phyloP scores from a whole-genome alignment of 2,329 filamentous ascomycete species.

The Penicillium sp. region DNA sequence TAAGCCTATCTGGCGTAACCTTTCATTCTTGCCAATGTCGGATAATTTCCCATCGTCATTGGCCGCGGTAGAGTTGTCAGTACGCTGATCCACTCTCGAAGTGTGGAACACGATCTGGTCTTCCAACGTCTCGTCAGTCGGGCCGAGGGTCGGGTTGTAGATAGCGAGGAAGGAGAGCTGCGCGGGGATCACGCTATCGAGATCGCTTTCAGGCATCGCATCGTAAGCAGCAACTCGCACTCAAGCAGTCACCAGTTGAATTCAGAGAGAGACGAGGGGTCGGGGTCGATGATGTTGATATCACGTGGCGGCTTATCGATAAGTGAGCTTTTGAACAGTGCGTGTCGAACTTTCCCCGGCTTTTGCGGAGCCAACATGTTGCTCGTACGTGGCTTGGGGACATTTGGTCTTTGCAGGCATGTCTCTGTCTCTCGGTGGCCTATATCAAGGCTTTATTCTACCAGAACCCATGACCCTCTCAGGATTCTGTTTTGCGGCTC shows the following conservation, averaged over 20 bases:
- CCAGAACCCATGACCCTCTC: conserved; percentile 52
- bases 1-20: conserved; percentile 84
- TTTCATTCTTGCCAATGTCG: conserved; percentile 72
- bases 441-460: conserved; percentile 25
- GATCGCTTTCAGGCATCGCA: conserved; percentile 39
- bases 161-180: conserved; percentile 88
- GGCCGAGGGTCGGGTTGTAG: conserved; percentile 81
- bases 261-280: conserved; percentile 13
- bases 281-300: conserved; percentile 24
- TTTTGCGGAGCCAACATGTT: conserved; percentile 21
- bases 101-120: conserved; percentile 94
- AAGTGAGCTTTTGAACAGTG: conserved; percentile 13
- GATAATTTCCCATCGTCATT: conserved; percentile 28
- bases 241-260: conserved; percentile 9
- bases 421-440: conserved; percentile 7
- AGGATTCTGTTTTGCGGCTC: conserved; percentile 91
- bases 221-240: conserved; percentile 15
- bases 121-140: conserved; percentile 64
- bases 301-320: conserved; percentile 33
- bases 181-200: conserved; percentile 59
- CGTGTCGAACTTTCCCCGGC: conserved; percentile 3
- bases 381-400: conserved; percentile 18
- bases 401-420: conserved; percentile 23
- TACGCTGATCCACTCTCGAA: conserved; percentile 44
- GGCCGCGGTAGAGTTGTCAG: conserved; percentile 14